Base-by-base conservation (phyloP, 495 filamentous ascomycete species). In the Neurospora pannonica region DNA sequence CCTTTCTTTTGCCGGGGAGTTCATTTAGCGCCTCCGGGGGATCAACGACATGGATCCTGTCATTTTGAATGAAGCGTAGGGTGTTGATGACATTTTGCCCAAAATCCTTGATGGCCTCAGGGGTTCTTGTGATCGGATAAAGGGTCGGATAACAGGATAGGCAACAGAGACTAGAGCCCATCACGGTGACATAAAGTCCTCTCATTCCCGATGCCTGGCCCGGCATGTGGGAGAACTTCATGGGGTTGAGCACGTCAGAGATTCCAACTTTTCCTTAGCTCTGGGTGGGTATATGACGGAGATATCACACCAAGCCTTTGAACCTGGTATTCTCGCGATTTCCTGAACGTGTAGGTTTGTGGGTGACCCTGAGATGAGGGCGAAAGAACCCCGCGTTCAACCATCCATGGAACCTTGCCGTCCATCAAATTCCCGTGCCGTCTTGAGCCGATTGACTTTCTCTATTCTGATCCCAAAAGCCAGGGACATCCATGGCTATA, bases 41-140 rank as follows among this genome's bases (percentile, higher is more conserved):
- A 76, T 78, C 74, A 72, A 37, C 76, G 75, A 39, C 76, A 78
- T 73, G 76, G 71, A 67, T 71, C 71, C 39, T 38, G 62, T 39
- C 38, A 72, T 48, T 31, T 46, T 13, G 73, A 71, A 48, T 46
- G 42, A 15, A 54, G 4, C n/a, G n/a, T 21, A 54, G 24, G 48
- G 54, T 31, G 21, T 31, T 62, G 15, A 31, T 67, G 54, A 62
- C 24, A 34, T 34, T 67, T 67, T 67, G 54, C 28, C 15, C 54
- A 62, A 46, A 67, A 69, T 31, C 19, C n/a, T 34, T 42, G 71
- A 28, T 42, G 73, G 70, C 42, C 67, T 73, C 62, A 17, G 40
- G 39, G 70, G 73, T 62, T 38, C 46, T 43, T 39, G 46, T 73
- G 28, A n/a, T 62, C 36, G 31, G 38, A 46, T 69, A 13, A 70